These are phyloP conservation scores for Geosmithia putterillii DNA, from an alignment of 2,329 filamentous ascomycete species.

Conservation along the genomic window DNA sequence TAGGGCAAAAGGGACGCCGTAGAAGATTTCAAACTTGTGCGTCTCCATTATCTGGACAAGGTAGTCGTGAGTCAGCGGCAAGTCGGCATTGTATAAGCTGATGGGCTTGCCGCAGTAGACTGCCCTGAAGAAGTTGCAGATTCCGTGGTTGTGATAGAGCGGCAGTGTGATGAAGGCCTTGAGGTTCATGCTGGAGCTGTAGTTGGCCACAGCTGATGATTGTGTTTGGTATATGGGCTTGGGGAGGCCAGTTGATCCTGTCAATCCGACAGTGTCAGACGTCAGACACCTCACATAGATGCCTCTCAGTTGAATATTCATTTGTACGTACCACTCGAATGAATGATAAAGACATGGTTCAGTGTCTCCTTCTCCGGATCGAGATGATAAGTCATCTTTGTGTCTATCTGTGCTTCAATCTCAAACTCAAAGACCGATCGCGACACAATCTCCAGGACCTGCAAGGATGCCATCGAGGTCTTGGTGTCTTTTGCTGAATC, in stretches of 20 bases:
- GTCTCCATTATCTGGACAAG: slow-evolving; percentile 16
- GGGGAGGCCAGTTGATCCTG: slow-evolving; percentile 48
- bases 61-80: slow-evolving; percentile 38
- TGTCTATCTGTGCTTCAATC: slow-evolving; percentile 2
- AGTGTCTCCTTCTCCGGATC: slow-evolving; percentile 7
- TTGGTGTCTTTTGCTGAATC: slow-evolving; percentile 9
- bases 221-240: slow-evolving; percentile 51
- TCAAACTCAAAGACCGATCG: slow-evolving; percentile 12
- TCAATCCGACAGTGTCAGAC: no score
- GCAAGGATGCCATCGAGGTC: slow-evolving; percentile 6
- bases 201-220: slow-evolving; percentile 33
- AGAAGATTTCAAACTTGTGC: slow-evolving; percentile 33
- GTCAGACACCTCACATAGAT: no score
- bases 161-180: slow-evolving; percentile 42
- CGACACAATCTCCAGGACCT: slow-evolving; percentile 13
- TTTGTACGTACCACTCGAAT: slow-evolving; percentile 15
- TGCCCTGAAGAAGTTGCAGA: slow-evolving; percentile 40
- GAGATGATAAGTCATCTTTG: slow-evolving; percentile 9
- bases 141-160: slow-evolving; percentile 45
- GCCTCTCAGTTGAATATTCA: neutral
- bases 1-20: slow-evolving; percentile 49
- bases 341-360: slow-evolving; percentile 15
- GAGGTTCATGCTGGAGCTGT: slow-evolving; percentile 22
- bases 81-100: slow-evolving; percentile 32
- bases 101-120: slow-evolving; percentile 22